Percentiles rank a stretch among this genome's conserved stretches.
Conservation (phyloP, 179 eudicot genomes). For the Vitellaria paradoxa region DNA sequence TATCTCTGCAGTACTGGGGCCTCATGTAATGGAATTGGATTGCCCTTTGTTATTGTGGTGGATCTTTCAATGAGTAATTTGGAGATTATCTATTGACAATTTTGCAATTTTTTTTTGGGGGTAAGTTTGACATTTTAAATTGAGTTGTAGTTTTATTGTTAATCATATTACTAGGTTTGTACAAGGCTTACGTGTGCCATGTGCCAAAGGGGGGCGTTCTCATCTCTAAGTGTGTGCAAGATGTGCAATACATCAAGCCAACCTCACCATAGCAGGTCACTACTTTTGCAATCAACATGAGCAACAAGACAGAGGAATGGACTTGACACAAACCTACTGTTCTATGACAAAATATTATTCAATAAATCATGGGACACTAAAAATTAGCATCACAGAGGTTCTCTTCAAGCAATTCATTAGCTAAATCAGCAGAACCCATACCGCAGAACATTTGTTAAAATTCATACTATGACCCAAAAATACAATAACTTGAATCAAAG, state of each 20-base stretch:
- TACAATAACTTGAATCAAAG: background rate
- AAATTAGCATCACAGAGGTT: background rate
- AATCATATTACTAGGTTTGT: too few relatives aligned
- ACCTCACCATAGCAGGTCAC: background rate
- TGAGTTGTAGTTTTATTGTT: too few relatives aligned
- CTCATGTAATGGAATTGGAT: too few relatives aligned
- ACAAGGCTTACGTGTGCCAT: too few relatives aligned
- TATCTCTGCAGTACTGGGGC: too few relatives aligned
- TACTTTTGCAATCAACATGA: background rate
- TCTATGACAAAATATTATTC: background rate
- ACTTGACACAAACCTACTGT: background rate
- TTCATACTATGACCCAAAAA: background rate
- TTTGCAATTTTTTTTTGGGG: too few relatives aligned
- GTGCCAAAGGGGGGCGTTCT: too few relatives aligned
- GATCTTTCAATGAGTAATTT: too few relatives aligned
- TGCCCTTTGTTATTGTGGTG: too few relatives aligned
- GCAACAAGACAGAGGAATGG: background rate
- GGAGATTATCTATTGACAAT: too few relatives aligned
- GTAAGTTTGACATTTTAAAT: too few relatives aligned
- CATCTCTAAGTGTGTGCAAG: too few relatives aligned
- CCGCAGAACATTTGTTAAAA: constrained; percentile 6
- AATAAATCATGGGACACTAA: background rate
- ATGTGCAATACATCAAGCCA: background rate
- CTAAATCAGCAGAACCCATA: background rate
- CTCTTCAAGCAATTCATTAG: constrained; percentile 6